A percentile compares a stretch with the other conserved stretches of the same genome.
These are phyloP conservation scores for Syzygium aqueum DNA, from an alignment of 345 rosid species.

Conservation along the genomic window DNA sequence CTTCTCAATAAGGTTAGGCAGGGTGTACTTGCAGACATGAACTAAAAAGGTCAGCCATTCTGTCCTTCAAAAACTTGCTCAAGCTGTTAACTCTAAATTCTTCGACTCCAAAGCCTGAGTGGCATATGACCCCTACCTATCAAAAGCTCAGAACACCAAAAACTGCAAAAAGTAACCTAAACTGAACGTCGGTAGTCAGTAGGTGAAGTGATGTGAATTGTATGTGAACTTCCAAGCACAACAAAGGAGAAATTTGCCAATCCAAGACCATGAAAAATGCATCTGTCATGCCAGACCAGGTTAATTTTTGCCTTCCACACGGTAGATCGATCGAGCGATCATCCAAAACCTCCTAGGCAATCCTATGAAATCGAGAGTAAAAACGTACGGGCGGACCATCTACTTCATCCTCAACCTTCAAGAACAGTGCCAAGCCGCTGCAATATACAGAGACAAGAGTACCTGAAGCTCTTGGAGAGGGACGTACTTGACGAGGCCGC, in stretches of 20 bases:
- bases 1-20: neutral
- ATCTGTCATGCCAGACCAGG: neutral
- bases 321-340: neutral
- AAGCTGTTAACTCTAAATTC: neutral
- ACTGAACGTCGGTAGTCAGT: neutral
- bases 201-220: neutral
- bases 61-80: neutral
- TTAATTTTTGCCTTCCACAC: neutral
- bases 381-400: neutral
- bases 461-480: constrained; percentile 69
- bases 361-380: neutral
- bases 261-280: neutral
- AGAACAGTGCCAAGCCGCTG: neutral
- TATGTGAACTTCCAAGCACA: neutral
- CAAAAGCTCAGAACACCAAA: neutral
- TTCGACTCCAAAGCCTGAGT: neutral
- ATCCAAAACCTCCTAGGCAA: neutral
- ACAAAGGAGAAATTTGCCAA: neutral
- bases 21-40: neutral
- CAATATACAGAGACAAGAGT: neutral
- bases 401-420: neutral
- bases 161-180: neutral
- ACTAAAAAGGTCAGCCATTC: neutral
- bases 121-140: neutral
- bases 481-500: constrained; percentile 82